Evolutionary conservation across 345 rosid species (phyloP).

Genomic region (Corymbia maculata): DNA sequence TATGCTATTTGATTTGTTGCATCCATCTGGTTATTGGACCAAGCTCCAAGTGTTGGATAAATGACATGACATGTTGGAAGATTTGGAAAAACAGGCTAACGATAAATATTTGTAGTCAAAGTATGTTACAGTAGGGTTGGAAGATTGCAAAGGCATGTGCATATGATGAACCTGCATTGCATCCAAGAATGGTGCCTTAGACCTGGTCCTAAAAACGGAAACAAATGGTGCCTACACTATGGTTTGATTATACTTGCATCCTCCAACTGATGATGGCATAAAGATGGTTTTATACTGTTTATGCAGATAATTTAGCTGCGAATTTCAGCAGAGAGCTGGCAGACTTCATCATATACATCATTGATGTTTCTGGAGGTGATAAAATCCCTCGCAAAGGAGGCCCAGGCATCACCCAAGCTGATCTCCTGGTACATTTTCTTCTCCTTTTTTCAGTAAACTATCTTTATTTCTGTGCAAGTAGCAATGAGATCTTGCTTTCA

Average conservation of each 20-base stretch:
- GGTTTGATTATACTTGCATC: neutral
- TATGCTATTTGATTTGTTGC: neutral
- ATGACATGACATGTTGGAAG: neutral
- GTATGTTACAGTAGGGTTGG: neutral
- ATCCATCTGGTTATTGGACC: neutral
- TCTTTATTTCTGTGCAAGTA: neutral
- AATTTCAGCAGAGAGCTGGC: constrained; percentile 96
- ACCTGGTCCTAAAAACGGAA: neutral
- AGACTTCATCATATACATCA: constrained; percentile 87
- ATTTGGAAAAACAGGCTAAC: neutral
- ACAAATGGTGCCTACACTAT: neutral
- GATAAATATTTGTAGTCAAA: neutral
- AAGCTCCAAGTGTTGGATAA: neutral
- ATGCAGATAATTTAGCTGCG: constrained; percentile 90
- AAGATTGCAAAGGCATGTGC: neutral
- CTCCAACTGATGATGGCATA: neutral
- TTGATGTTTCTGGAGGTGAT: constrained; percentile 92
- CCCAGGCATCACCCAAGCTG: constrained; percentile 98
- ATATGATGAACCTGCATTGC: neutral
- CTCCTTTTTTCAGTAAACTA: neutral
- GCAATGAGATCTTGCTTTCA: neutral
- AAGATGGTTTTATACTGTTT: neutral
- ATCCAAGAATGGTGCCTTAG: neutral
- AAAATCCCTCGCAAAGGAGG: constrained; percentile 97
- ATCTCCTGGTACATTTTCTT: constrained; percentile 54